Evolutionary conservation across 208 protist genomes (phyloP).

Genomic region (Leishmania gerbilli): DNA sequence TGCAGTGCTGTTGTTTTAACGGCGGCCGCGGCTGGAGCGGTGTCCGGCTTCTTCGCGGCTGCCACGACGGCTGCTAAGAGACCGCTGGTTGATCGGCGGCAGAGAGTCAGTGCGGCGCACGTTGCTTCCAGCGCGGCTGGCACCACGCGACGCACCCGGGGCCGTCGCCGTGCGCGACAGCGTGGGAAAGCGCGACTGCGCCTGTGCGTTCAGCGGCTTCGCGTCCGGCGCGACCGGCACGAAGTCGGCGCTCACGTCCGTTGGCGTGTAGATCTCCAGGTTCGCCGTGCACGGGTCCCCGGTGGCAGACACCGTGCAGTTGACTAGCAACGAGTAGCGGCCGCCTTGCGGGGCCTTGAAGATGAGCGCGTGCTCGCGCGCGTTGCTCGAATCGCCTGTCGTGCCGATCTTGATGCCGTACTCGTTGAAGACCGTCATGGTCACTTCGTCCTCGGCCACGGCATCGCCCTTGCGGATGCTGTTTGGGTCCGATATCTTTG

Average conservation of each 20-base stretch:
- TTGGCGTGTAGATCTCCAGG: constrained; percentile 65
- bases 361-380: constrained; percentile 74
- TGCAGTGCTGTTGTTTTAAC: constrained; percentile 9
- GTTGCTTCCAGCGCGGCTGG: constrained; percentile 42
- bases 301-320: constrained; percentile 33
- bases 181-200: constrained; percentile 60
- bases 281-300: constrained; percentile 42
- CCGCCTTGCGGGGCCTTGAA: constrained; percentile 73
- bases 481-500: constrained; percentile 43
- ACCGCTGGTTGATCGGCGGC: constrained; percentile 39
- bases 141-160: constrained; percentile 39
- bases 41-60: constrained; percentile 21
- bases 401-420: constrained; percentile 67
- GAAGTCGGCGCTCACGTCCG: constrained; percentile 46
- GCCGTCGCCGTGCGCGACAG: constrained; percentile 55
- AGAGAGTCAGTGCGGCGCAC: constrained; percentile 57
- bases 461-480: constrained; percentile 52
- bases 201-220: constrained; percentile 49
- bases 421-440: constrained; percentile 71
- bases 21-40: constrained; percentile 33
- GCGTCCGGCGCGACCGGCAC: constrained; percentile 61
- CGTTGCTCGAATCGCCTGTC: constrained; percentile 61
- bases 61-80: constrained; percentile 42
- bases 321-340: constrained; percentile 61
- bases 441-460: constrained; percentile 53